Percentiles rank a stretch among this genome's conserved stretches.
These are phyloP conservation scores for Apiospora pterosperma DNA, from an alignment of 2,329 filamentous ascomycete species.

Conservation along the genomic window DNA sequence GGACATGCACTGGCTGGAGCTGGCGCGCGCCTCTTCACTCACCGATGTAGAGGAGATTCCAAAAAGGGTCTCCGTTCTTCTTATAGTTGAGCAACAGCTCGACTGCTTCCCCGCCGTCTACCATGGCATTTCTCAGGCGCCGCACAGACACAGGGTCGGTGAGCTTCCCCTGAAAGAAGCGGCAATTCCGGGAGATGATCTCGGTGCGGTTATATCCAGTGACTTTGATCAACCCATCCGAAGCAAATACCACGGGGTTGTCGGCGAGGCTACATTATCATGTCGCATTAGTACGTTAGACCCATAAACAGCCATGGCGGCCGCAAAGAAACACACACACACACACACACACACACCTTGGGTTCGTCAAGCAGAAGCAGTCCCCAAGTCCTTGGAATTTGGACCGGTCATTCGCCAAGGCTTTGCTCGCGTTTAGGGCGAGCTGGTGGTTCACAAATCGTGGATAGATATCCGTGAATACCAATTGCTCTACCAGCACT, in stretches of 20 bases:
- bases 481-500: constrained; percentile 35
- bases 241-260: constrained; percentile 45
- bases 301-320: not conserved
- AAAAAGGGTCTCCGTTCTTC: constrained; percentile 48
- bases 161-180: constrained; percentile 41
- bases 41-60: constrained; percentile 31
- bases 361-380: constrained; percentile 42
- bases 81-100: constrained; percentile 38
- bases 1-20: not conserved
- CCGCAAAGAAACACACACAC: not conserved
- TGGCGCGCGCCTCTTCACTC: not conserved
- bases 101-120: constrained; percentile 11
- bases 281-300: not conserved
- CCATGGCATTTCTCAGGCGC: constrained; percentile 35
- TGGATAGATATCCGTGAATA: constrained; percentile 44
- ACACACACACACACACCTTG: constrained; percentile 12
- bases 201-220: constrained; percentile 45
- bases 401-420: constrained; percentile 24
- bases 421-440: constrained; percentile 32
- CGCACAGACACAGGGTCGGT: constrained; percentile 35
- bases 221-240: constrained; percentile 46
- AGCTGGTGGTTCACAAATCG: constrained; percentile 49
- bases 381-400: constrained; percentile 40
- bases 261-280: constrained; percentile 28
- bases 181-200: constrained; percentile 44